Evolutionary conservation across 1,139 yeast species (phyloP).

Genomic region (Scheffersomyces illinoinensis): DNA sequence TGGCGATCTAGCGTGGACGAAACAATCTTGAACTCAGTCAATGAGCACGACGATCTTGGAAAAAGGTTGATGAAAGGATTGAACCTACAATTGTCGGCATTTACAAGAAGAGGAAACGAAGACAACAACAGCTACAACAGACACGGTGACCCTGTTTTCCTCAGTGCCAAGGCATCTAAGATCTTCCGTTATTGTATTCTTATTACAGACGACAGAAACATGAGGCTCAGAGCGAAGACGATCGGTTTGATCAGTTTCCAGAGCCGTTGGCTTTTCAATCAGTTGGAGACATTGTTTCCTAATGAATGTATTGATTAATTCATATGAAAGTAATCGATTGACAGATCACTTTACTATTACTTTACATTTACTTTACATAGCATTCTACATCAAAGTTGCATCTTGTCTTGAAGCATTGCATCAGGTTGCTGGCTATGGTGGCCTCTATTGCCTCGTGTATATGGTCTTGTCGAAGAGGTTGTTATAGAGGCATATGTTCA

Average conservation of each 20-base stretch:
- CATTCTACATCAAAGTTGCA: not conserved
- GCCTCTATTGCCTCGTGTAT: not conserved
- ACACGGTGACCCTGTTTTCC: not conserved
- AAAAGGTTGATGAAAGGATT: constrained; percentile 40
- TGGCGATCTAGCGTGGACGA: constrained; percentile 65
- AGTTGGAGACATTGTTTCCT: constrained; percentile 44
- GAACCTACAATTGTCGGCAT: constrained; percentile 21
- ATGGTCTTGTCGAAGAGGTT: not conserved
- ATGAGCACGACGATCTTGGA: constrained; percentile 47
- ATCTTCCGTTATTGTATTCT: constrained; percentile 58
- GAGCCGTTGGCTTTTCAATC: constrained; percentile 61
- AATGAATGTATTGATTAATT: constrained; percentile 42
- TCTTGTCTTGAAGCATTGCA: not conserved
- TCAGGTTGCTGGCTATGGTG: not conserved
- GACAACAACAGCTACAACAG: not conserved
- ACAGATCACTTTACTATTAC: not conserved
- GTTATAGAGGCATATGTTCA: not conserved
- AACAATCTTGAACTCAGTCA: constrained; percentile 55
- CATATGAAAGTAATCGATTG: not conserved
- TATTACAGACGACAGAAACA: constrained; percentile 72
- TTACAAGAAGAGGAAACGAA: not conserved
- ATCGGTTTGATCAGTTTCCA: constrained; percentile 59
- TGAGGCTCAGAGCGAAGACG: constrained; percentile 66
- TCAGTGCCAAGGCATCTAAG: constrained; percentile 35
- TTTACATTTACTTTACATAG: not conserved